Evolutionary conservation across 2,329 filamentous ascomycete genomes (phyloP).

Genomic region (Dactylonectria macrodidyma): DNA sequence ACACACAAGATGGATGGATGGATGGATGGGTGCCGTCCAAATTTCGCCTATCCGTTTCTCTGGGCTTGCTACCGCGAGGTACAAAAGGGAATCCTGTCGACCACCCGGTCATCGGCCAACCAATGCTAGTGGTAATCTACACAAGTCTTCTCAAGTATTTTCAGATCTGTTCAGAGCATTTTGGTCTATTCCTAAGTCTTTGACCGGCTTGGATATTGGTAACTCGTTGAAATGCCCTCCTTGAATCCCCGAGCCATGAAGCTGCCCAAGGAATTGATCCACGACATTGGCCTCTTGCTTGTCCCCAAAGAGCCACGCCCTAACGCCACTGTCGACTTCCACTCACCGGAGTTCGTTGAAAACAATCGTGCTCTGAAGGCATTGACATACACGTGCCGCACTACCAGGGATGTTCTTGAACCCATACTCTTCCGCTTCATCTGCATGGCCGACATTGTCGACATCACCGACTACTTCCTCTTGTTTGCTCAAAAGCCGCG

Average conservation of each 20-base stretch:
- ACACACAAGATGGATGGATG: not conserved
- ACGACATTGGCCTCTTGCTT: slow-evolving; percentile 4
- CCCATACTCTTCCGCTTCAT: slow-evolving; percentile 39
- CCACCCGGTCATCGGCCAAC: not conserved
- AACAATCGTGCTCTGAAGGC: slow-evolving; percentile 9
- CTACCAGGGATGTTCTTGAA: slow-evolving; percentile 32
- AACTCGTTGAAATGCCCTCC: not conserved
- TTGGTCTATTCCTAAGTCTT: not conserved
- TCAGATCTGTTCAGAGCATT: no score
- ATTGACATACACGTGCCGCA: slow-evolving; percentile 35
- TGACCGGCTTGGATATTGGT: not conserved
- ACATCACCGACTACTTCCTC: slow-evolving; percentile 34
- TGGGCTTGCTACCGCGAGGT: not conserved
- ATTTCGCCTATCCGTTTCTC: not conserved
- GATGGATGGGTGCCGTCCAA: not conserved
- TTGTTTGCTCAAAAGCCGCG: slow-evolving; percentile 32
- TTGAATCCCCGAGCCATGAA: not conserved
- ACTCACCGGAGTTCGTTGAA: not conserved
- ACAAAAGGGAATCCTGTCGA: not conserved
- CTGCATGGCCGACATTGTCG: slow-evolving; percentile 13
- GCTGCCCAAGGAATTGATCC: slow-evolving; percentile 15
- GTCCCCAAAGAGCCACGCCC: not conserved
- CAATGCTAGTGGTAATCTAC: no score
- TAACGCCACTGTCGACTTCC: not conserved
- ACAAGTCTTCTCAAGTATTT: not conserved